Percentiles rank a stretch among this genome's conserved stretches.
Conservation (phyloP, 805 yeast species). For the Myxozyma lipomycoides region DNA sequence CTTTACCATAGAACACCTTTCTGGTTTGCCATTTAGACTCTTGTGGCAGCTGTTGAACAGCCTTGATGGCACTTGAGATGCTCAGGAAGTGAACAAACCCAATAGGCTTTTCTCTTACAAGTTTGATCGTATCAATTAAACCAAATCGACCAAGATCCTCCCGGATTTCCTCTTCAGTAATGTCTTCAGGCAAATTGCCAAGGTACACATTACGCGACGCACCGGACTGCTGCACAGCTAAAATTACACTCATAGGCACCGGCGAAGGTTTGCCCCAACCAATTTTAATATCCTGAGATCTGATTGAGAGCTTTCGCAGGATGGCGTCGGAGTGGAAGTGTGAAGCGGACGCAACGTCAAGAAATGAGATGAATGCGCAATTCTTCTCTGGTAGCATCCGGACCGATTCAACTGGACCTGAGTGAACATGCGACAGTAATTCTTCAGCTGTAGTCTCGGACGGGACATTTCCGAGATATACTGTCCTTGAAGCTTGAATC, state of each 20-base stretch:
- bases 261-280: constrained; percentile 91
- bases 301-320: constrained; percentile 72
- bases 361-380: constrained; percentile 86
- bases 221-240: constrained; percentile 74
- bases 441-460: constrained; percentile 74
- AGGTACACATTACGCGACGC: constrained; percentile 93
- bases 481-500: constrained; percentile 54
- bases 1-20: constrained; percentile 88
- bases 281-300: constrained; percentile 74
- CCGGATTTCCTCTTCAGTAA: constrained; percentile 61
- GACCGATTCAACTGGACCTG: constrained; percentile 81
- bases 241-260: constrained; percentile 67
- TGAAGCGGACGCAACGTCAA: constrained; percentile 83
- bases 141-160: constrained; percentile 73
- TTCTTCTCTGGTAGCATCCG: constrained; percentile 68
- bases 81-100: constrained; percentile 85
- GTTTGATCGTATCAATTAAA: constrained; percentile 76
- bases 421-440: constrained; percentile 81
- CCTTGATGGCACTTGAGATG: constrained; percentile 79
- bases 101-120: constrained; percentile 70
- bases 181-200: constrained; percentile 67
- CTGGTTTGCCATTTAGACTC: constrained; percentile 67
- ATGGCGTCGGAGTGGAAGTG: constrained; percentile 92
- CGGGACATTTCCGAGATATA: constrained; percentile 85
- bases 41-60: constrained; percentile 69